phyloP scores from a whole-genome alignment of 495 filamentous ascomycete genomes.

The Aspergillus baeticus region DNA sequence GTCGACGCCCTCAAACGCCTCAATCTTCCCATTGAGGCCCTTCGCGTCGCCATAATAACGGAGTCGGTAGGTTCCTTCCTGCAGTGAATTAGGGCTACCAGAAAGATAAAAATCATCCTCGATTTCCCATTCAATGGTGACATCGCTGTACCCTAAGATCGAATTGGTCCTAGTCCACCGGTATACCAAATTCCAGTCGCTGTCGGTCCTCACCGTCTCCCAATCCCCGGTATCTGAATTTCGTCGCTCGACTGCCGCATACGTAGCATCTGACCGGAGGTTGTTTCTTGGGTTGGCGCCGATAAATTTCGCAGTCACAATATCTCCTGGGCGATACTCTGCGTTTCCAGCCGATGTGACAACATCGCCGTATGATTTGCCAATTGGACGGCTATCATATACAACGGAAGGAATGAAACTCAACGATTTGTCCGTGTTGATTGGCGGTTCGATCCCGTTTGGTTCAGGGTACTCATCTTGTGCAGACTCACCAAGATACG shows the following conservation, averaged over 20 bases:
- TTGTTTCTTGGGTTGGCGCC: constrained; percentile 92
- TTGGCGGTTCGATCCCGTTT: constrained; percentile 67
- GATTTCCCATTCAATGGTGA: constrained; percentile 76
- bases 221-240: constrained; percentile 53
- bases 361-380: constrained; percentile 76
- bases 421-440: constrained; percentile 77
- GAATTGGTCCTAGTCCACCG: constrained; percentile 74
- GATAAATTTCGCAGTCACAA: constrained; percentile 68
- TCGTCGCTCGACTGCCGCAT: constrained; percentile 71
- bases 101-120: constrained; percentile 50
- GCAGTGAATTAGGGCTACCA: constrained; percentile 37
- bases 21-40: constrained; percentile 62
- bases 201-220: constrained; percentile 67
- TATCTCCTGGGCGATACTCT: constrained; percentile 55
- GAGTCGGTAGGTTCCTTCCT: constrained; percentile 71
- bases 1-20: constrained; percentile 74
- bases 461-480: constrained; percentile 48
- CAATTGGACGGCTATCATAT: constrained; percentile 67
- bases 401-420: constrained; percentile 81
- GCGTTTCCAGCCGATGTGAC: constrained; percentile 50
- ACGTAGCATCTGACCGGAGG: constrained; percentile 74
- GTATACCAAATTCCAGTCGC: constrained; percentile 79
- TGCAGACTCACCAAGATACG: constrained; percentile 54
- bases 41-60: constrained; percentile 87
- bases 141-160: constrained; percentile 75